Conservation (phyloP, 768 basidiomycete genomes). For the Termitomyces sp. region DNA sequence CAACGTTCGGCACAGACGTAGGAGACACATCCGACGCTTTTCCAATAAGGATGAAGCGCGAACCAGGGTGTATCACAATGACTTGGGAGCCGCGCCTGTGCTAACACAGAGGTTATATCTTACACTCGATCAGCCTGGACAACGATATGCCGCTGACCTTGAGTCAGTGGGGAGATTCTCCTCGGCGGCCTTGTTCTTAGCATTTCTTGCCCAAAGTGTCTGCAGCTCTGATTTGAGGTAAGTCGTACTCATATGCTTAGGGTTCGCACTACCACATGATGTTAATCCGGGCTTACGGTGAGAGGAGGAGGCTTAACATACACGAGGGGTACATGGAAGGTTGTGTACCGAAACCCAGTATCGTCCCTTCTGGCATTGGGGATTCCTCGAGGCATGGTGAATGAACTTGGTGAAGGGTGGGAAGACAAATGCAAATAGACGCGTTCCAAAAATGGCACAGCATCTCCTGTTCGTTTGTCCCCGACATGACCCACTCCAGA, state of each 20-base stretch:
- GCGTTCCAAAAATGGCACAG: background rate
- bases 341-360: conserved; percentile 75
- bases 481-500: background rate
- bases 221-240: conserved; percentile 79
- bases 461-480: background rate
- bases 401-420: background rate
- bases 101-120: conserved; percentile 24
- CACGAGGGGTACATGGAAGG: conserved; percentile 78
- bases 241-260: conserved; percentile 73
- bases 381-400: conserved; percentile 73
- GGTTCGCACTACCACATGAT: conserved; percentile 54
- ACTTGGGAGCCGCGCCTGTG: conserved; percentile 73
- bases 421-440: background rate
- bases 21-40: conserved; percentile 76
- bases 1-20: conserved; percentile 61
- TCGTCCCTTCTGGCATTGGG: conserved; percentile 81
- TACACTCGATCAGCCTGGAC: conserved; percentile 4
- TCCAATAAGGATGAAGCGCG: conserved; percentile 68
- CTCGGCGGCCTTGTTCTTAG: conserved; percentile 45
- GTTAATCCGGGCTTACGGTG: background rate
- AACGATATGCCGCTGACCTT: conserved; percentile 33
- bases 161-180: conserved; percentile 40
- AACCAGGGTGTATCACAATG: conserved; percentile 78
- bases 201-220: conserved; percentile 70
- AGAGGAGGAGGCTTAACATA: conserved; percentile 25